Evolutionary conservation across 148 eudicot species (phyloP).

Genomic region (Euryodendron excelsum): DNA sequence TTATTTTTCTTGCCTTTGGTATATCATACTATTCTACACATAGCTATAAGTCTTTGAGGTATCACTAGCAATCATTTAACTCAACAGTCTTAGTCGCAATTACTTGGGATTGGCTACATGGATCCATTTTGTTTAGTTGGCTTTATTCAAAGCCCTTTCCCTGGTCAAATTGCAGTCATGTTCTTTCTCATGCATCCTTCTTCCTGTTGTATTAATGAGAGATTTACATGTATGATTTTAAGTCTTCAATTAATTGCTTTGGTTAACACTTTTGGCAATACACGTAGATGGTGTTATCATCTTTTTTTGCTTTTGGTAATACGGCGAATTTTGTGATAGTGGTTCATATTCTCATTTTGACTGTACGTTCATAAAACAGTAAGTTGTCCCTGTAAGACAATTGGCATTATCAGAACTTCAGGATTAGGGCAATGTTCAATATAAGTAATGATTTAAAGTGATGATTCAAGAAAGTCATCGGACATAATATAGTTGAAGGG

Average conservation of each 20-base stretch:
- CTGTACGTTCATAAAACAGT: not conserved
- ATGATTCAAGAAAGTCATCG: not conserved
- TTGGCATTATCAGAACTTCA: not conserved
- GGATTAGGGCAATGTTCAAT: not conserved
- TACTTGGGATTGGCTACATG: not conserved
- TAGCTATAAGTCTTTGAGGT: too few species aligned
- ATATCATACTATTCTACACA: too few species aligned
- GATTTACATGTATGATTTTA: not conserved
- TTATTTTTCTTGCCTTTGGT: too few species aligned
- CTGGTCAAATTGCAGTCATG: not conserved
- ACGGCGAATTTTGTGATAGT: not conserved
- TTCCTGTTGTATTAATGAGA: not conserved
- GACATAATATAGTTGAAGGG: too few species aligned
- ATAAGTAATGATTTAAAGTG: not conserved
- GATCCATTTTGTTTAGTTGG: not conserved
- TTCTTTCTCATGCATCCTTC: not conserved
- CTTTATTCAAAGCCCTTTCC: not conserved
- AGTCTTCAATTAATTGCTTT: not conserved
- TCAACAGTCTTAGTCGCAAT: not conserved
- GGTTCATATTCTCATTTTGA: not conserved
- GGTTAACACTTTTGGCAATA: not conserved
- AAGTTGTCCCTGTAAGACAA: not conserved
- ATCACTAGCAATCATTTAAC: too few species aligned
- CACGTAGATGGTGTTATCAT: not conserved
- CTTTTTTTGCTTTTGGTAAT: not conserved